These are phyloP conservation scores for Filobasidium floriforme DNA, from an alignment of 768 basidiomycete genomes.

Conservation along the genomic window DNA sequence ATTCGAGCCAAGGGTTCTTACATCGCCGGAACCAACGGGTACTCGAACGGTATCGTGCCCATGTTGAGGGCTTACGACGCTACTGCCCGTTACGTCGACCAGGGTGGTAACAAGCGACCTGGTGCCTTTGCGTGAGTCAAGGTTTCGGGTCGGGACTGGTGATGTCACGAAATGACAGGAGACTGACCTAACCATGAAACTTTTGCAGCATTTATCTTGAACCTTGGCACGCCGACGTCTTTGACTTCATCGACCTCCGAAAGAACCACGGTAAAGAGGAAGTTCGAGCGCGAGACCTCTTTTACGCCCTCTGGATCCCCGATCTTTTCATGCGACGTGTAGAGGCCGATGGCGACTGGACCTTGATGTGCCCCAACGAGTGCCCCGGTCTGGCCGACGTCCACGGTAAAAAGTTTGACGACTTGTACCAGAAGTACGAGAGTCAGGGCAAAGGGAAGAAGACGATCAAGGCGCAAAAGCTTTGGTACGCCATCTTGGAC, in stretches of 20 bases:
- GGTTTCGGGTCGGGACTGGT: background rate
- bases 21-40: constrained; percentile 97
- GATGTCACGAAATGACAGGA: background rate
- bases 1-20: constrained; percentile 90
- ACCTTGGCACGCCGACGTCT: constrained; percentile 96
- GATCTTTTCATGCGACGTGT: constrained; percentile 99
- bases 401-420: constrained; percentile 79
- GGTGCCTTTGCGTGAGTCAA: constrained; percentile 86
- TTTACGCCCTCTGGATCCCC: constrained; percentile 96
- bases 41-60: constrained; percentile 97
- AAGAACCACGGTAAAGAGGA: constrained; percentile 99
- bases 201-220: constrained; percentile 74
- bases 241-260: constrained; percentile 92
- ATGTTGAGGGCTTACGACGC: constrained; percentile 98
- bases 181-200: background rate
- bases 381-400: constrained; percentile 84
- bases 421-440: constrained; percentile 64
- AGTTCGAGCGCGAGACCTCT: constrained; percentile 87
- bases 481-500: constrained; percentile 96
- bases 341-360: constrained; percentile 80
- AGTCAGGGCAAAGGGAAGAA: constrained; percentile 66
- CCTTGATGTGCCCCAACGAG: constrained; percentile 95
- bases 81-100: constrained; percentile 96
- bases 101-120: constrained; percentile 97
- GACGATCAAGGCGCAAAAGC: constrained; percentile 84